Evolutionary conservation across 140 eudicot genomes (phyloP).

Genomic region (Flaveria floridana): DNA sequence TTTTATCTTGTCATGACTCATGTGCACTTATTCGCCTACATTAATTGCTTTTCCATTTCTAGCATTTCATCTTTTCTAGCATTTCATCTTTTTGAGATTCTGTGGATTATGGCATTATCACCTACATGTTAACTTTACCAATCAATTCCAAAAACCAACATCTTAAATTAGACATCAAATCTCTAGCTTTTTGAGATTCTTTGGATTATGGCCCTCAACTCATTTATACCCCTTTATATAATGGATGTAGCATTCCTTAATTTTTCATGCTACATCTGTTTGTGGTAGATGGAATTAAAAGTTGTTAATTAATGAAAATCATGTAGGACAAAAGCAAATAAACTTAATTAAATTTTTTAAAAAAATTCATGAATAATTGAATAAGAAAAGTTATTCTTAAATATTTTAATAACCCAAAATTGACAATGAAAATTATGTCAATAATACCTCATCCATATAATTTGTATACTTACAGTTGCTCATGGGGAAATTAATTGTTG

Average conservation of each 20-base stretch:
- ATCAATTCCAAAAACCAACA: neutral
- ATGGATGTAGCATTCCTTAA: too few relatives aligned
- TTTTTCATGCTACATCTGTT: too few relatives aligned
- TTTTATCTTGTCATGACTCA: slow-evolving; percentile 24
- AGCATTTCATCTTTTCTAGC: slow-evolving; percentile 23
- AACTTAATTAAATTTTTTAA: neutral
- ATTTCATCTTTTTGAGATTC: slow-evolving; percentile 28
- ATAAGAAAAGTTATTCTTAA: neutral
- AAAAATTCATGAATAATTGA: too few relatives aligned
- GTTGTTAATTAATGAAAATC: neutral
- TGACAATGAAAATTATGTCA: neutral
- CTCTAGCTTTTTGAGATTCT: too few relatives aligned
- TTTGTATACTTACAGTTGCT: neutral
- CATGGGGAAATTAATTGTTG: neutral
- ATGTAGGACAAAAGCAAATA: neutral
- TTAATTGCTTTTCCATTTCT: slow-evolving; percentile 32
- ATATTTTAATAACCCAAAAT: neutral
- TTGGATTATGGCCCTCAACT: too few relatives aligned
- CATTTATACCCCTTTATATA: too few relatives aligned
- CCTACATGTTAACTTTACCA: neutral
- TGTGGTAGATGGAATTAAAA: neutral
- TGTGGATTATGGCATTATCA: slow-evolving; percentile 16
- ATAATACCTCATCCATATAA: neutral
- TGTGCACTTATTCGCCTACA: slow-evolving; percentile 32
- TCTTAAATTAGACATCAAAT: too few relatives aligned